These are phyloP conservation scores for Bathelium albidoporum DNA, from an alignment of 495 filamentous ascomycete genomes.

Conservation along the genomic window DNA sequence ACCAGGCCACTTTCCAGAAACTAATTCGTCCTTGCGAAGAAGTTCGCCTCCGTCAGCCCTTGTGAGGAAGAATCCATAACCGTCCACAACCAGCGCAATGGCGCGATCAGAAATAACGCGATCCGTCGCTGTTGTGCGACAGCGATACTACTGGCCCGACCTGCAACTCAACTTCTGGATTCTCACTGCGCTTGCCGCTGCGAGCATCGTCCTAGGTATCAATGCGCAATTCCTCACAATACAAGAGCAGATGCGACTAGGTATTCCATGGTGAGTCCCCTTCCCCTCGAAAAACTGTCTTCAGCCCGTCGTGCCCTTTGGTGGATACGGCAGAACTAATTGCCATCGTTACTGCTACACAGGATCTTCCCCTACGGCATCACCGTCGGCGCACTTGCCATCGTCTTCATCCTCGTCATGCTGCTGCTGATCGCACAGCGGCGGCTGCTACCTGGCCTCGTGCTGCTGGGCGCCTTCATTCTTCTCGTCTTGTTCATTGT, in stretches of 20 bases:
- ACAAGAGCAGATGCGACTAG: constrained; percentile 58
- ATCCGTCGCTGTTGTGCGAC: constrained; percentile 32
- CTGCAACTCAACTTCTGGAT: constrained; percentile 88
- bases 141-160: constrained; percentile 89
- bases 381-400: constrained; percentile 31
- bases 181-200: constrained; percentile 71
- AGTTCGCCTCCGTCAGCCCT: too few species aligned
- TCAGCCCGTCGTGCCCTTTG: not conserved
- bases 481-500: constrained; percentile 88
- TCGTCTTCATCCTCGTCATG: constrained; percentile 33
- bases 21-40: not conserved
- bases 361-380: constrained; percentile 97
- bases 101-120: not conserved
- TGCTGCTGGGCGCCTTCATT: constrained; percentile 86
- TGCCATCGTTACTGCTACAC: not conserved
- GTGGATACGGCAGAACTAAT: not conserved
- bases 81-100: not conserved
- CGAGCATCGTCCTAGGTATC: constrained; percentile 73
- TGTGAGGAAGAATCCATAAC: not conserved
- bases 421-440: constrained; percentile 44
- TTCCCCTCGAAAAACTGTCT: not conserved
- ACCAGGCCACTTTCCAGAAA: not conserved
- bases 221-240: constrained; percentile 74
- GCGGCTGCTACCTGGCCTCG: constrained; percentile 76
- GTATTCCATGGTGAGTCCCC: constrained; percentile 68